Percentiles rank a stretch among this genome's conserved stretches.
These are phyloP conservation scores for Adansonia gregorii DNA, from an alignment of 441 rosid species.

Conservation along the genomic window DNA sequence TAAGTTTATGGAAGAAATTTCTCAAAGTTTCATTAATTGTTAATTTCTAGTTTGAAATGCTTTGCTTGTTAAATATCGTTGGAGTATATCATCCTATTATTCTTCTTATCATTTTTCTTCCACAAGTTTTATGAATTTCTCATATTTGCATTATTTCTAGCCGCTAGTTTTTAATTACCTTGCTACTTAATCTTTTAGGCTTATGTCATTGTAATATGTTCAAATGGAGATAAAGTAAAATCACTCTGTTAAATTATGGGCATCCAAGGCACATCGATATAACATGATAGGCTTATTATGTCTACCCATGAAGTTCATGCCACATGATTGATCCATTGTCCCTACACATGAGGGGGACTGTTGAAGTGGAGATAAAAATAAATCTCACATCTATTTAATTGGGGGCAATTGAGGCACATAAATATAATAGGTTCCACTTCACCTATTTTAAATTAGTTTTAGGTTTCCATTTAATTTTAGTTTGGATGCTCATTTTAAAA, in stretches of 20 bases:
- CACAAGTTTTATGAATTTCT: neutral
- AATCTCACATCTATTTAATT: neutral
- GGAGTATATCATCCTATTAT: neutral
- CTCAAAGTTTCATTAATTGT: slow-evolving; percentile 9
- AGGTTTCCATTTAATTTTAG: no score
- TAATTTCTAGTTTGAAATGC: neutral
- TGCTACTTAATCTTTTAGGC: neutral
- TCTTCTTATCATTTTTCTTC: neutral
- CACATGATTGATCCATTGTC: neutral
- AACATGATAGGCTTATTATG: neutral
- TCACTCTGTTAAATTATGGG: neutral
- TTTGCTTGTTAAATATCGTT: neutral
- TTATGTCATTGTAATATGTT: neutral
- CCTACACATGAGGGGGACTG: neutral
- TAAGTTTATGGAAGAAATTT: slow-evolving; percentile 6
- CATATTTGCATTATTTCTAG: neutral
- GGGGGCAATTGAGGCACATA: neutral
- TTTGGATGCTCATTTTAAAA: no score
- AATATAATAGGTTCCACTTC: neutral
- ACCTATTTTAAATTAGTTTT: no score
- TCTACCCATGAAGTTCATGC: no score
- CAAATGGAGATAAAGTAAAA: neutral
- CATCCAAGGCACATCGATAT: neutral
- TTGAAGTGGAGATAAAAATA: neutral
- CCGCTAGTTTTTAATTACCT: neutral